Percentiles rank a stretch among this genome's conserved stretches.
These are phyloP conservation scores for Sporothrix dimorphospora DNA, from an alignment of 2,329 filamentous ascomycete species.

Conservation along the genomic window DNA sequence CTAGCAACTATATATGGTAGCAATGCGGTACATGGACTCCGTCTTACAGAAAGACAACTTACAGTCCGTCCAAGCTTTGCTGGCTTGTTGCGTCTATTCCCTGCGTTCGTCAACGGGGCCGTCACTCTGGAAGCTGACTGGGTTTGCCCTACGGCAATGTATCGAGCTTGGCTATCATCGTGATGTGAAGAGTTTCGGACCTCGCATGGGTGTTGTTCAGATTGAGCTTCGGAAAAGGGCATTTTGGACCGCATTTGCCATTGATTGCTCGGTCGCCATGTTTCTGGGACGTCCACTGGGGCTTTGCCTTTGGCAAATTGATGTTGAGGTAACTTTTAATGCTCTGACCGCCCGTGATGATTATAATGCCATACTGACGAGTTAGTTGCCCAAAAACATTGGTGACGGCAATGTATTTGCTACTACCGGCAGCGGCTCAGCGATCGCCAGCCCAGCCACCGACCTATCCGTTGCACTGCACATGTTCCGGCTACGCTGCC, in stretches of 20 bases:
- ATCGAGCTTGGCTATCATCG: slow-evolving; percentile 8
- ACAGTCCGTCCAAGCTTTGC: not conserved
- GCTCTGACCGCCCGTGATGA: too few relatives aligned
- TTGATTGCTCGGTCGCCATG: slow-evolving; percentile 13
- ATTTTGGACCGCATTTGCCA: slow-evolving; percentile 6
- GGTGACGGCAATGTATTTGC: slow-evolving; percentile 13
- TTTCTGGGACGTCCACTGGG: not conserved
- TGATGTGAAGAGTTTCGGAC: not conserved
- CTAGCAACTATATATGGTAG: not conserved
- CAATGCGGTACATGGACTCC: not conserved
- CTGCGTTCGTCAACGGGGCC: not conserved
- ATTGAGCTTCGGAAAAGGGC: not conserved
- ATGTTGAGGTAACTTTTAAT: not conserved
- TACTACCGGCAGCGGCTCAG: not conserved
- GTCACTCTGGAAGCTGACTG: not conserved
- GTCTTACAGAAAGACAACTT: not conserved
- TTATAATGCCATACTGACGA: not conserved
- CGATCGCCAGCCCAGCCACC: not conserved
- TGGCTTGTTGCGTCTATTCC: slow-evolving; percentile 1
- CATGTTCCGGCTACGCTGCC: not conserved
- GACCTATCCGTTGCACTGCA: not conserved
- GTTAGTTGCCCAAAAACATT: not conserved
- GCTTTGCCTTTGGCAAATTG: not conserved
- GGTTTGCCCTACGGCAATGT: not conserved
- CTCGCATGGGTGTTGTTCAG: not conserved